These are phyloP conservation scores for Exophiala spinifera DNA, from an alignment of 2,329 filamentous ascomycete genomes.

Conservation along the genomic window DNA sequence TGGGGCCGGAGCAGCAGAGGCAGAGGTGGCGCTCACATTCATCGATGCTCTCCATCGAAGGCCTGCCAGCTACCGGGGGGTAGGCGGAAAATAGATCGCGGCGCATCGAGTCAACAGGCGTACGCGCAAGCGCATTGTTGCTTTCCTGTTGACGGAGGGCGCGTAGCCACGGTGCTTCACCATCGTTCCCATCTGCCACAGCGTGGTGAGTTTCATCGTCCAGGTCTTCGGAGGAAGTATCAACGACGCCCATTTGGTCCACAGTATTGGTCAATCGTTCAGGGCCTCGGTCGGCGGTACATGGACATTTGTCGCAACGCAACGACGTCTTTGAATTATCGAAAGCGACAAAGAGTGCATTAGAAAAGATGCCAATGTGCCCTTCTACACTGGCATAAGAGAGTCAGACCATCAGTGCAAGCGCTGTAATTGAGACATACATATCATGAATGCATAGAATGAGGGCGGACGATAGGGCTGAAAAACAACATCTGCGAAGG, in stretches of 20 bases:
- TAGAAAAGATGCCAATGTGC: too few relatives aligned
- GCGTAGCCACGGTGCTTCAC: background rate
- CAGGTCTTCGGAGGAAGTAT: background rate
- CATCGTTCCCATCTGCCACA: background rate
- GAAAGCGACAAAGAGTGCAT: background rate
- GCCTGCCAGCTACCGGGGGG: constrained; percentile 4
- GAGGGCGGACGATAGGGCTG: background rate
- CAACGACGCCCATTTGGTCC: background rate
- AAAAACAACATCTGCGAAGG: background rate
- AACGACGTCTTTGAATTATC: background rate
- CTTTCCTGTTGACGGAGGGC: background rate
- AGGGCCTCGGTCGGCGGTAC: background rate
- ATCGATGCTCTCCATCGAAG: constrained; percentile 14
- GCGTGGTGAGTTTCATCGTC: constrained; percentile 1
- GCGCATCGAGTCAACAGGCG: constrained; percentile 16
- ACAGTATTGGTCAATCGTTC: background rate
- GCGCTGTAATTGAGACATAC: too few relatives aligned
- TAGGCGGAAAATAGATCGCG: constrained; percentile 17
- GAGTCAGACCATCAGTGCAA: too few relatives aligned
- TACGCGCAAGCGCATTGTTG: constrained; percentile 13
- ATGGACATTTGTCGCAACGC: too few relatives aligned
- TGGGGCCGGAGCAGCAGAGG: background rate
- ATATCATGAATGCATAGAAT: too few relatives aligned
- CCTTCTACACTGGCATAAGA: too few relatives aligned
- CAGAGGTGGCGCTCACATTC: constrained; percentile 16